Percentiles rank a stretch among this genome's conserved stretches.
phyloP scores from a whole-genome alignment of 192 early-diverging fungal species.

The Linnemannia zychae region DNA sequence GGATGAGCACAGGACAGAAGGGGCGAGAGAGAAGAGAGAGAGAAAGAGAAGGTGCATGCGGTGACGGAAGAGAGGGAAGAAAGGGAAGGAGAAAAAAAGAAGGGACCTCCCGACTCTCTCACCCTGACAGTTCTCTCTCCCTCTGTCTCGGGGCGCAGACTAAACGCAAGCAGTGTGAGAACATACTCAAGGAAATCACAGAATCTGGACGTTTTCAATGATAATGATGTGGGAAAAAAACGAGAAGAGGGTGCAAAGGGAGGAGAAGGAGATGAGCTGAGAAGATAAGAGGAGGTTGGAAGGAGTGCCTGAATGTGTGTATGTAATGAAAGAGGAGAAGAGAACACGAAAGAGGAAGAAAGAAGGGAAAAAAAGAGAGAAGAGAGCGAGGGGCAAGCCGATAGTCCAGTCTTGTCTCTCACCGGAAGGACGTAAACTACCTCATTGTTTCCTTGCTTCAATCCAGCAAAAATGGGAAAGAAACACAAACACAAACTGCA shows the following conservation, averaged over 20 bases:
- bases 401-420: conserved; percentile 13
- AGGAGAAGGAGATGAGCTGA: neutral
- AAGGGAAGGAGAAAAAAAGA: neutral
- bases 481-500: neutral
- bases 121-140: too few relatives aligned
- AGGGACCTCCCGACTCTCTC: too few relatives aligned
- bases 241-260: neutral
- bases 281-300: neutral
- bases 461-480: neutral
- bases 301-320: too few relatives aligned
- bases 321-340: neutral
- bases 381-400: neutral
- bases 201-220: too few relatives aligned
- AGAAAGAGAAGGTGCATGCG: neutral
- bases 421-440: neutral
- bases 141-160: too few relatives aligned
- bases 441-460: neutral
- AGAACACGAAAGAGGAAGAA: neutral
- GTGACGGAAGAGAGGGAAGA: neutral
- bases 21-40: neutral
- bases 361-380: neutral
- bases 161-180: too few relatives aligned
- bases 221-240: neutral
- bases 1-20: neutral
- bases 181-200: too few relatives aligned